Base-by-base conservation (phyloP, 2,329 filamentous ascomycete species). In the Nemania abortiva region DNA sequence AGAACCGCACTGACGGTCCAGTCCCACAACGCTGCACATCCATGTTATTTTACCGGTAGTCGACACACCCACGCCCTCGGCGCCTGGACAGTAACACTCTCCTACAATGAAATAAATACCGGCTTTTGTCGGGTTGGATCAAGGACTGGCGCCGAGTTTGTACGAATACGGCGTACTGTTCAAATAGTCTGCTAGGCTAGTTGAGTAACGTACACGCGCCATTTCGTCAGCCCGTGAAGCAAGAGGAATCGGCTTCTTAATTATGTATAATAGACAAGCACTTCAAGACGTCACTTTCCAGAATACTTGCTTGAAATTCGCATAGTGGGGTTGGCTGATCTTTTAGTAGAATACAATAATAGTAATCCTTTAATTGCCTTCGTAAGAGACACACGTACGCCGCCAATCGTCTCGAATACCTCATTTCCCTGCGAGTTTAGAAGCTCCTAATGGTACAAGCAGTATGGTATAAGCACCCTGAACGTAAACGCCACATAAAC, bases 381-480 rank as follows among this genome's bases (percentile, higher is more conserved):
- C 27, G n/a, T 54, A 27, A 34, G 29, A 57, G 49, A 39, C 31
- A 34, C 63, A 37, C 20, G 31, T 10, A 42, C 18, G 5, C 58
- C 20, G 29, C 20, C 24, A 56, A 39, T 49, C 1, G 29, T 47
- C 27, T 34, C 18, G 27, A 18, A 54, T 68, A 49, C 18, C 52
- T 65, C 18, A 6, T 54, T 34, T 62, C 52, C 55, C 27, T 20
- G 13, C 45, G 11, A 54, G 37, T 50, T 56, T 7, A 18, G 42
- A 53, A 34, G 34, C 49, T 42, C 47, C 24, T 65, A 45, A 34
- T 65, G 63, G 47, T 70, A 66, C 68, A 70, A 39, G 56, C 54
- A 39, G 24, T n/a, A 54, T 64, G 59, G 24, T 24, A 31, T 67
- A 61, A 64, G 20, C 39, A 47, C 22, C 56, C 29, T 60, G 5